Base-by-base conservation (phyloP, 2,329 filamentous ascomycete species). In the Pseudocercospora fuligena region DNA sequence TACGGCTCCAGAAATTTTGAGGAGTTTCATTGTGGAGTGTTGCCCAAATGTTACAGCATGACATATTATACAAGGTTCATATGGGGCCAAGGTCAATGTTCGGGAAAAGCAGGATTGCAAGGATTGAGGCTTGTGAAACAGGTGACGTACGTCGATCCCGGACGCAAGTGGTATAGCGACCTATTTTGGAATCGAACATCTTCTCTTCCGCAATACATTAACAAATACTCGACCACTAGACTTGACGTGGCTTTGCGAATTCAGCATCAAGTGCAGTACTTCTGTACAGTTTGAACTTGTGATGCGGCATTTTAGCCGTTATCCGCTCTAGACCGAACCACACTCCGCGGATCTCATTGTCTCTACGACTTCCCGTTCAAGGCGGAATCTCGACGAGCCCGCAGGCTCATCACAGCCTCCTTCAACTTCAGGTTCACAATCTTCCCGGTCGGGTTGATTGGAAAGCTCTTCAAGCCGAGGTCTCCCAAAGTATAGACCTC, bases 391-490 rank as follows among this genome's bases (percentile, higher is more conserved):
- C 25, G 19, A 27, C 58, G 58, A 23, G n/a, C 40, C 21, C 43
- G 49, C 21, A 61, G 6, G 7, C 54, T 40, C 31, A 59, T 21
- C 7, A 66, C 36, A n/a, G 53, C 51, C 5, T 66, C 51, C 29
- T 57, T 61, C 36, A 66, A 31, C 21, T 27, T 19, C n/a, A 59
- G 16, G 19, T 62, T 66, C 60, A 59, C 12, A 11, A 63, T 56
- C 36, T 62, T 66, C 3, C 33, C 36, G 14, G 51, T 62, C 21
- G 23, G 19, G 29, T 58, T 61, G 16, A 63, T 8, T 16, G 60
- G 51, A 23, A 62, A 63, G 7, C 46, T 29, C 12, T 23, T 27
- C 49, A 66, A n/a, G 5, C 53, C 64, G 8, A 66, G 21, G 16
- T 60, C 60, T 29, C 9, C 53, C 25, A 66, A 29, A 6, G 36